A percentile compares a stretch with the other conserved stretches of the same genome.
Evolutionary conservation across 1,284 basidiomycete species (phyloP).

Genomic region (Vanrija pseudolonga): DNA sequence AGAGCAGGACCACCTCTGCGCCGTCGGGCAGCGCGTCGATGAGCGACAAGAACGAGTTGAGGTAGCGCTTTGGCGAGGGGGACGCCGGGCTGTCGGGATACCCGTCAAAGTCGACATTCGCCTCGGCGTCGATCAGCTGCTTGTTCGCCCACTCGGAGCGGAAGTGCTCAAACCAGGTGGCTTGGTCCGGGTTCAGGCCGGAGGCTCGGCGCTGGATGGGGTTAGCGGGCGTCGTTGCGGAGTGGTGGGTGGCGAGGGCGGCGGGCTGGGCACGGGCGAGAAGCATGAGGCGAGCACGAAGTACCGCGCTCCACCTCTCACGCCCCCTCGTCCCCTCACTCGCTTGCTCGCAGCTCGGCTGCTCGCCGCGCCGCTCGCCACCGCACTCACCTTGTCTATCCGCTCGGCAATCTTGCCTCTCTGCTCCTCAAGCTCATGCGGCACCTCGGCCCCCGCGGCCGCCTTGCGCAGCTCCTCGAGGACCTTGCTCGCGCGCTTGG

Average conservation of each 20-base stretch:
- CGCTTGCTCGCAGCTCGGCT: no score
- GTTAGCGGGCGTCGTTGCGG: neutral
- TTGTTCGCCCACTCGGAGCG: conserved; percentile 8
- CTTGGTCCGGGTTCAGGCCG: conserved; percentile 2
- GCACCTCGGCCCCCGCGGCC: no score
- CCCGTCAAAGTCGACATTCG: conserved; percentile 13
- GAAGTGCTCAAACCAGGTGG: conserved; percentile 10
- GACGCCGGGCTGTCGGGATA: conserved; percentile 11
- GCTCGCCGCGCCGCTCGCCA: no score
- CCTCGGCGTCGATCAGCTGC: conserved; percentile 5
- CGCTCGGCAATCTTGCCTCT: conserved; percentile 3
- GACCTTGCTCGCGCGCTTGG: conserved; percentile 3
- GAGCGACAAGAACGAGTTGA: conserved; percentile 12
- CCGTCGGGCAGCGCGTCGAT: conserved; percentile 7
- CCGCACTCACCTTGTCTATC: conserved; percentile 7
- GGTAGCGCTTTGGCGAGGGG: conserved; percentile 11
- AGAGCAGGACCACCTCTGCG: conserved; percentile 8
- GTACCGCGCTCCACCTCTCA: neutral
- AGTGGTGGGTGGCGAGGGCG: no score
- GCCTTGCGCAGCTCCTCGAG: conserved; percentile 5
- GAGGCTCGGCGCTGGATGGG: neutral
- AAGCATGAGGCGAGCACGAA: no score
- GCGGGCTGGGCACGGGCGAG: no score
- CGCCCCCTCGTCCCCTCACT: neutral
- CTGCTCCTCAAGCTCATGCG: neutral